phyloP scores from a whole-genome alignment of 805 yeast genomes.

The Suhomyces xylopsoci region DNA sequence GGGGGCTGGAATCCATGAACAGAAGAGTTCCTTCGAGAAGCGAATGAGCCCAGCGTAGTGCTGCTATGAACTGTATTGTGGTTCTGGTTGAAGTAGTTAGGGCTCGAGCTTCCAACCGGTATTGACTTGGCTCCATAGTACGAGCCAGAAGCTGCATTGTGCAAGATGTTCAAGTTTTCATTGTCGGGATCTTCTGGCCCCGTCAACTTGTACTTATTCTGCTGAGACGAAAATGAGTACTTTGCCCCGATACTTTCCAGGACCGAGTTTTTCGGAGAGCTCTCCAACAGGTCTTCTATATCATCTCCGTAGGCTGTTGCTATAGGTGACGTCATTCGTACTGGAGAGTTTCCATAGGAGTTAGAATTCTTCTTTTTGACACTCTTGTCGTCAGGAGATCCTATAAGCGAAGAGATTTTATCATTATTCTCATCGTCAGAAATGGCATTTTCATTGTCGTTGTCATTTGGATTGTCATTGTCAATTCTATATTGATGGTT shows the following conservation, averaged over 20 bases:
- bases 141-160: conserved; percentile 12
- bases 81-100: conserved; percentile 6
- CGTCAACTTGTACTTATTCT: not conserved
- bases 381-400: not conserved
- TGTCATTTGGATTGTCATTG: conserved; percentile 3
- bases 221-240: not conserved
- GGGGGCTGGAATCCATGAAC: conserved; percentile 4
- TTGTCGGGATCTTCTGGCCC: conserved; percentile 28
- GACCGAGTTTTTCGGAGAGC: conserved; percentile 3
- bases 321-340: conserved; percentile 6
- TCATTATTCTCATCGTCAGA: conserved; percentile 19
- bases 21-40: conserved; percentile 21
- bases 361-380: not conserved
- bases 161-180: conserved; percentile 27
- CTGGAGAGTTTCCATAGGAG: conserved; percentile 5
- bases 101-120: conserved; percentile 4
- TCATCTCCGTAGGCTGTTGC: conserved; percentile 1
- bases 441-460: conserved; percentile 20
- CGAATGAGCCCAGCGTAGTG: conserved; percentile 10
- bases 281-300: not conserved
- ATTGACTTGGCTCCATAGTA: not conserved
- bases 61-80: conserved; percentile 2
- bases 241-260: not conserved
- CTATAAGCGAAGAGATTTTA: not conserved
- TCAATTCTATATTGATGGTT: conserved; percentile 9